Conservation (phyloP, 345 rosid genomes). For the Eucalyptus paniculata region DNA sequence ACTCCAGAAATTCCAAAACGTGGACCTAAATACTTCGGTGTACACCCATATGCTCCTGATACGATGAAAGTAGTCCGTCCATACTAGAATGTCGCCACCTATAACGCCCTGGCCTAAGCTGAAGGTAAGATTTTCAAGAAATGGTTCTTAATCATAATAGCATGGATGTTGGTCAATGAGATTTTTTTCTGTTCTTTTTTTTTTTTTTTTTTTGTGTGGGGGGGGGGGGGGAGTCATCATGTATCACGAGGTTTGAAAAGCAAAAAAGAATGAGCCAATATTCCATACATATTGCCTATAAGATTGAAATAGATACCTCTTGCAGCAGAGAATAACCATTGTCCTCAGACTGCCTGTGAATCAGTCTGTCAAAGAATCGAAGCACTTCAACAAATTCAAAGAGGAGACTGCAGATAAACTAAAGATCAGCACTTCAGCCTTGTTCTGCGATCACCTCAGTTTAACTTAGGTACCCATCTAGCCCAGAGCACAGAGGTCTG, state of each 20-base stretch:
- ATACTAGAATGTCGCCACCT: neutral
- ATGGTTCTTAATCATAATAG: neutral
- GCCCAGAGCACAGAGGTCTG: neutral
- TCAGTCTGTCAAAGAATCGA: neutral
- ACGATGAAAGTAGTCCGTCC: neutral
- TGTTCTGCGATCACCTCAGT: neutral
- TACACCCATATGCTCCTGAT: neutral
- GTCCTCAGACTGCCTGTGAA: neutral
- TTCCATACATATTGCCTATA: neutral
- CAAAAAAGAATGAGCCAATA: neutral
- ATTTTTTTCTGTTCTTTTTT: rapidly evolving
- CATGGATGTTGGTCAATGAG: neutral
- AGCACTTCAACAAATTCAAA: neutral
- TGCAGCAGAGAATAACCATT: neutral
- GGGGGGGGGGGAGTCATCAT: neutral
- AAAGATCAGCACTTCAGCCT: neutral
- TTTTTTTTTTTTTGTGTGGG: rapidly evolving
- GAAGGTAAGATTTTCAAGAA: neutral
- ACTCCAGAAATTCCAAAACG: neutral
- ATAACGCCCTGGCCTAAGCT: neutral
- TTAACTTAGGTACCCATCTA: neutral
- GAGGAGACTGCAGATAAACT: neutral
- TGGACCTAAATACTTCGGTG: neutral
- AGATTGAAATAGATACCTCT: neutral
- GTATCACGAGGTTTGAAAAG: neutral